Conservation (phyloP, 192 early-diverging fungal genomes). For the Thoreauomyces humboldtii region DNA sequence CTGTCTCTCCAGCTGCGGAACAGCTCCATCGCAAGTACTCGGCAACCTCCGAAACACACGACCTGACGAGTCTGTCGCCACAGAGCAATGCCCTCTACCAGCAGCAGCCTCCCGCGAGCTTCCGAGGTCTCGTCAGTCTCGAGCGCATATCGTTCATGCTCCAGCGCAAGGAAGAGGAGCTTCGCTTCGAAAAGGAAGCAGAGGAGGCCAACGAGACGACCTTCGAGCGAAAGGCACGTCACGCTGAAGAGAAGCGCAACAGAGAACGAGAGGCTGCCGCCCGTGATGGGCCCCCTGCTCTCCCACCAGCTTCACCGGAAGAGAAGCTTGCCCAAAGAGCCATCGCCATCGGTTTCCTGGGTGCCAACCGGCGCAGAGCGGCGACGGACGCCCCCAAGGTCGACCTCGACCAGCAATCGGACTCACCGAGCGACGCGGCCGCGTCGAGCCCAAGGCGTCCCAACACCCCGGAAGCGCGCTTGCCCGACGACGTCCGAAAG, state of each 20-base stretch:
- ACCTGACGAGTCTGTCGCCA: background rate
- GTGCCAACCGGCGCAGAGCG: background rate
- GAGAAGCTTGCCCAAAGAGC: background rate
- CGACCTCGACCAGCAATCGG: conserved; percentile 12
- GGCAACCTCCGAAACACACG: no score
- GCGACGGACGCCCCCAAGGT: background rate
- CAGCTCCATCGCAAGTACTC: background rate
- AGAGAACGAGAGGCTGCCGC: background rate
- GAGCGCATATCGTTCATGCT: conserved; percentile 38
- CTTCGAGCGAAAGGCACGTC: conserved; percentile 27
- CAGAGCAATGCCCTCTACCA: background rate
- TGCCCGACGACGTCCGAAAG: no score
- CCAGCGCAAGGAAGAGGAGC: conserved; percentile 38
- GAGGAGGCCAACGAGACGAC: conserved; percentile 34
- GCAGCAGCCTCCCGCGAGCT: background rate
- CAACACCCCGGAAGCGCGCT: background rate
- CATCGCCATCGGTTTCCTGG: conserved; percentile 16
- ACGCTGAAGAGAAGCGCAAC: conserved; percentile 18
- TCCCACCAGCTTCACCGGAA: background rate
- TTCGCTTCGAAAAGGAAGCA: conserved; percentile 28
- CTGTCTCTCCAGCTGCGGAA: conserved; percentile 1
- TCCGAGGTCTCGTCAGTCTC: conserved; percentile 19
- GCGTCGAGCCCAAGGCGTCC: background rate
- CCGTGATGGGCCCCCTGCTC: background rate
- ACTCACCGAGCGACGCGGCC: conserved; percentile 16